Evolutionary conservation across 2,329 filamentous ascomycete genomes (phyloP), one percentile per base, ranked within the genome.

Genomic region (Arthrocladium fulminans): DNA sequence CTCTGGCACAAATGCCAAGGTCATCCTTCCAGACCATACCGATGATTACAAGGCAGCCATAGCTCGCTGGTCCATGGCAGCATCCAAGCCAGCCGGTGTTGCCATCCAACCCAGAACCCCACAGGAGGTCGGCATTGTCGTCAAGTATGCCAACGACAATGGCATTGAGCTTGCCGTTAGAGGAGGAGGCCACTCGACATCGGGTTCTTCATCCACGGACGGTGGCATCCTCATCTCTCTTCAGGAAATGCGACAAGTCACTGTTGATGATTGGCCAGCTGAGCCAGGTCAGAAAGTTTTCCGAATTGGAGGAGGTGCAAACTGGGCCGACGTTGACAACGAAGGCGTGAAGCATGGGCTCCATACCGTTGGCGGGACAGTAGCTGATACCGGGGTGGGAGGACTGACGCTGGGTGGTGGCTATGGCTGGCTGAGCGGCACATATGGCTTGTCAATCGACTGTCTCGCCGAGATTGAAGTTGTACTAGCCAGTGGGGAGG

Each of bases 331-430:
- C 55, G 71, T 81, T 10, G 77, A 81, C 53, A 61, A 67, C 4
- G 72, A 71, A 0, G 71, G 72, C 0, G 73, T 66, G 45, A 61
- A 70, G 41, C 63, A 76, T 55, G 70, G 70, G 0, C 68, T 82
- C 2, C 79, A 77, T 2, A 77, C 77, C 1, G 75, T 81, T 0
- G 79, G 78, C 7, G 80, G 80, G 2, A 80, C 79, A 0, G 76
- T 82, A 8, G 76, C 76, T 35, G 75, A 81, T 53, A 82, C 78
- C 1, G 79, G 80, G 4, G 74, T 83, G 4, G 79, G 76, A 2
- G 80, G 76, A 0, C 64, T 82, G 12, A 72, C 73, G 0, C 60
- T 81, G 1, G 76, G 76, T 1, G 79, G 78, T 20, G 79, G 79
- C 1, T 79, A 77, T 56, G 77, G 80, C 1, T 73, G 74, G 61